Conservation (phyloP, 2,329 filamentous ascomycete genomes). For the Ascocoryne sarcoides region DNA sequence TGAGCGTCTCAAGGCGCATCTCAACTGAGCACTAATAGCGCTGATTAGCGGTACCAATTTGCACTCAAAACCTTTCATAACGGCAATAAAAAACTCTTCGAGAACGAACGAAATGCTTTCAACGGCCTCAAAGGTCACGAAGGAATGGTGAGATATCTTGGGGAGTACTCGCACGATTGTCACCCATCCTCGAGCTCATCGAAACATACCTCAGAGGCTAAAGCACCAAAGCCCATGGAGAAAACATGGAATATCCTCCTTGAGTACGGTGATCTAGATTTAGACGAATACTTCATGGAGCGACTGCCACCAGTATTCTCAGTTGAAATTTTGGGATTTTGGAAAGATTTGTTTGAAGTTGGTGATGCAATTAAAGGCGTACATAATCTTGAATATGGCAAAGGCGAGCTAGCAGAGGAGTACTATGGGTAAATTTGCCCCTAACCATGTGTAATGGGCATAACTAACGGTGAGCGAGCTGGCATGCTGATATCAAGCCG, state of each 20-base stretch:
- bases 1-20: no score
- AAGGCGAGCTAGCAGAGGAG: slow-evolving; percentile 1
- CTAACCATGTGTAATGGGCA: background rate
- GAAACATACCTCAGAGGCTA: no score
- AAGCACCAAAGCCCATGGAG: no score
- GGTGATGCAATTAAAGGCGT: slow-evolving; percentile 24
- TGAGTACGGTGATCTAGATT: slow-evolving; percentile 30
- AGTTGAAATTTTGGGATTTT: slow-evolving; percentile 26
- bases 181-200: no score
- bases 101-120: slow-evolving; percentile 28
- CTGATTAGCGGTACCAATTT: slow-evolving; percentile 25
- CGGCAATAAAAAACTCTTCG: slow-evolving; percentile 17
- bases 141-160: slow-evolving; percentile 27
- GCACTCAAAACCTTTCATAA: slow-evolving; percentile 25
- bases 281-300: slow-evolving; percentile 26
- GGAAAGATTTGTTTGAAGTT: slow-evolving; percentile 27
- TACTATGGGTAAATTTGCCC: slow-evolving; percentile 16
- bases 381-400: slow-evolving; percentile 18
- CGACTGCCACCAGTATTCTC: slow-evolving; percentile 21
- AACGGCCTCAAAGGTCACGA: slow-evolving; percentile 14
- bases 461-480: slow-evolving; percentile 19
- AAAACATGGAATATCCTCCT: slow-evolving; percentile 27
- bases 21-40: no score
- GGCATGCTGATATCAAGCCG: slow-evolving; percentile 32
- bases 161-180: no score